Percentiles rank a stretch among this genome's conserved stretches.
Evolutionary conservation across 1,284 basidiomycete genomes (phyloP).

Genomic region (Ceratorhiza oryzae-sativae): DNA sequence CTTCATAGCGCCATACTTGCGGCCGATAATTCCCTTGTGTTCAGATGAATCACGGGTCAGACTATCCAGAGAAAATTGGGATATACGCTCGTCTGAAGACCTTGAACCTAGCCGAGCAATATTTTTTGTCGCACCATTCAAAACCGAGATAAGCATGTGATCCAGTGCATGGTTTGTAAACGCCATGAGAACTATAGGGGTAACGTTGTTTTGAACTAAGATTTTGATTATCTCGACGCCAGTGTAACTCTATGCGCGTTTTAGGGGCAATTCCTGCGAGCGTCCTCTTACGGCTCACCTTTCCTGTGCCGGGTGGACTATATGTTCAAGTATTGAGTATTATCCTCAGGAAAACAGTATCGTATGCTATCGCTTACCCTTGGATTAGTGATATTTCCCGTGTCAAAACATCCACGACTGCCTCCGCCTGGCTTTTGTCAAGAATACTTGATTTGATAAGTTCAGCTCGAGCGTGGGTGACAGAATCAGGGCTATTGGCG

Average conservation of each 20-base stretch:
- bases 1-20: slow-evolving; percentile 54
- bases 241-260: slow-evolving; percentile 61
- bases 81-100: slow-evolving; percentile 64
- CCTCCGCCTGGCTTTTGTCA: slow-evolving; percentile 71
- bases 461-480: slow-evolving; percentile 54
- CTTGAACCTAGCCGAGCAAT: slow-evolving; percentile 70
- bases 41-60: slow-evolving; percentile 48
- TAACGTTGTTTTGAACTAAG: slow-evolving; percentile 58
- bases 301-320: slow-evolving; percentile 78
- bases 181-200: slow-evolving; percentile 70
- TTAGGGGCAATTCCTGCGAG: background rate
- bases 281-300: slow-evolving; percentile 54
- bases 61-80: slow-evolving; percentile 61
- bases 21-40: slow-evolving; percentile 52
- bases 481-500: slow-evolving; percentile 52
- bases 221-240: slow-evolving; percentile 71
- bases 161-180: slow-evolving; percentile 75
- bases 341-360: background rate
- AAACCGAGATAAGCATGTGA: slow-evolving; percentile 2
- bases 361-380: slow-evolving; percentile 58
- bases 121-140: slow-evolving; percentile 59
- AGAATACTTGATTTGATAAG: slow-evolving; percentile 59
- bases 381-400: slow-evolving; percentile 70
- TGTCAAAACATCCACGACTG: slow-evolving; percentile 65
- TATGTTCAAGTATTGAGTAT: background rate